Evolutionary conservation across 2,329 filamentous ascomycete genomes (phyloP).

Genomic region (Monosporascus sp.): DNA sequence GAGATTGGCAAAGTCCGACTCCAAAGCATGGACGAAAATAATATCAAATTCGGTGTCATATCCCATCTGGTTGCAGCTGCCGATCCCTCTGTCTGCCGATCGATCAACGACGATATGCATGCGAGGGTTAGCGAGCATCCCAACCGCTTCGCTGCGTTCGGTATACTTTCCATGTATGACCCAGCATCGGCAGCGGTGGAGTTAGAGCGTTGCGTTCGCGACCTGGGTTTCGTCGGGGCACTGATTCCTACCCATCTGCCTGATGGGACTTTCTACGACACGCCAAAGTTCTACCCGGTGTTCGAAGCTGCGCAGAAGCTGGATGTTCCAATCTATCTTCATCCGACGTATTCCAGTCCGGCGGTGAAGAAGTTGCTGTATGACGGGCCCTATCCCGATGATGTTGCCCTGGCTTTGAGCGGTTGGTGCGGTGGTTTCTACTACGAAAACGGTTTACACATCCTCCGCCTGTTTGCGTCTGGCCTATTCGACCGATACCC

Average conservation of each 20-base stretch:
- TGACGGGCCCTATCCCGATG: slow-evolving; percentile 24
- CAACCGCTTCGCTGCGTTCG: too few relatives aligned
- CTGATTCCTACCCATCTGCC: slow-evolving; percentile 36
- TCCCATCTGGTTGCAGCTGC: too few relatives aligned
- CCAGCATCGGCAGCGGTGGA: slow-evolving; percentile 36
- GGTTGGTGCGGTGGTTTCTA: slow-evolving; percentile 44
- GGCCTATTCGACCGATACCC: slow-evolving; percentile 53
- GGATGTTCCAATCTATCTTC: slow-evolving; percentile 39
- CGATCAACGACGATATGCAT: too few relatives aligned
- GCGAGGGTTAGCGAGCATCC: too few relatives aligned
- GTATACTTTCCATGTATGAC: slow-evolving; percentile 24
- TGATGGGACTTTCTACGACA: slow-evolving; percentile 35
- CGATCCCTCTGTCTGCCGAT: too few relatives aligned
- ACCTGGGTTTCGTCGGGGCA: slow-evolving; percentile 43
- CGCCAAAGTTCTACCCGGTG: slow-evolving; percentile 35
- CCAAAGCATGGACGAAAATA: too few relatives aligned
- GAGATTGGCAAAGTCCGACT: too few relatives aligned
- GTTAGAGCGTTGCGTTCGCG: slow-evolving; percentile 34
- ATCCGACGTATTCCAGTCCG: slow-evolving; percentile 31
- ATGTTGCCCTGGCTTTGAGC: slow-evolving; percentile 28
- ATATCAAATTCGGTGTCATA: too few relatives aligned
- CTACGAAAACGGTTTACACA: slow-evolving; percentile 41
- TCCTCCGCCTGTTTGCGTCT: slow-evolving; percentile 44
- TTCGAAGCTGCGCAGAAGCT: slow-evolving; percentile 34
- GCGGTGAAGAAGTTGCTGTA: slow-evolving; percentile 19